phyloP scores from a whole-genome alignment of 768 basidiomycete genomes.

The Chalciporus sphaerocephalus region DNA sequence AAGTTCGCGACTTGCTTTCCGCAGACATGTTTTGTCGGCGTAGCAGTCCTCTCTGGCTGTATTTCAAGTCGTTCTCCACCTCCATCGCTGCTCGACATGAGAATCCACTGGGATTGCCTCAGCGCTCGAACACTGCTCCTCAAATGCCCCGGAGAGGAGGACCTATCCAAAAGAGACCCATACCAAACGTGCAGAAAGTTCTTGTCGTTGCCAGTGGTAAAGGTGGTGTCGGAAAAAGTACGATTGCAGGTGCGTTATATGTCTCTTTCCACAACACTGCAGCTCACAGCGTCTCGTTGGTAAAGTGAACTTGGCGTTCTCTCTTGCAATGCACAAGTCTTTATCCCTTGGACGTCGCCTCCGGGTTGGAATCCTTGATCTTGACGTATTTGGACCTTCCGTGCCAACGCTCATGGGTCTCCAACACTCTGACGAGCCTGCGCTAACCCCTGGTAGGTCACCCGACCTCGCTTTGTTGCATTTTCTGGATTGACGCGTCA shows the following conservation, averaged over 20 bases:
- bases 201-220: slow-evolving; percentile 89
- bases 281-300: slow-evolving; percentile 7
- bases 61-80: slow-evolving; percentile 18
- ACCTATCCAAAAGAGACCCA: slow-evolving; percentile 48
- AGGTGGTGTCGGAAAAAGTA: slow-evolving; percentile 95
- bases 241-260: slow-evolving; percentile 66
- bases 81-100: slow-evolving; percentile 35
- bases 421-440: slow-evolving; percentile 70
- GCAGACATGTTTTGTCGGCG: not conserved
- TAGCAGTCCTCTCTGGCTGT: not conserved
- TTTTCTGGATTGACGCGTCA: not conserved
- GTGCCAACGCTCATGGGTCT: slow-evolving; percentile 92
- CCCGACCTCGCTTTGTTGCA: not conserved
- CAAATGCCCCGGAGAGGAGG: slow-evolving; percentile 59
- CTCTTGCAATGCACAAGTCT: slow-evolving; percentile 49
- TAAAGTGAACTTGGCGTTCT: slow-evolving; percentile 78
- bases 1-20: slow-evolving; percentile 11
- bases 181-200: slow-evolving; percentile 75
- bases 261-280: not conserved
- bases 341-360: slow-evolving; percentile 36
- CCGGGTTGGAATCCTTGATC: slow-evolving; percentile 83
- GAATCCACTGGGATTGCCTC: slow-evolving; percentile 50
- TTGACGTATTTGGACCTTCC: slow-evolving; percentile 95
- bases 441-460: slow-evolving; percentile 62
- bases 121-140: slow-evolving; percentile 39